Evolutionary conservation across 2,329 filamentous ascomycete species (phyloP).

Genomic region (Alternaria metachromatica): DNA sequence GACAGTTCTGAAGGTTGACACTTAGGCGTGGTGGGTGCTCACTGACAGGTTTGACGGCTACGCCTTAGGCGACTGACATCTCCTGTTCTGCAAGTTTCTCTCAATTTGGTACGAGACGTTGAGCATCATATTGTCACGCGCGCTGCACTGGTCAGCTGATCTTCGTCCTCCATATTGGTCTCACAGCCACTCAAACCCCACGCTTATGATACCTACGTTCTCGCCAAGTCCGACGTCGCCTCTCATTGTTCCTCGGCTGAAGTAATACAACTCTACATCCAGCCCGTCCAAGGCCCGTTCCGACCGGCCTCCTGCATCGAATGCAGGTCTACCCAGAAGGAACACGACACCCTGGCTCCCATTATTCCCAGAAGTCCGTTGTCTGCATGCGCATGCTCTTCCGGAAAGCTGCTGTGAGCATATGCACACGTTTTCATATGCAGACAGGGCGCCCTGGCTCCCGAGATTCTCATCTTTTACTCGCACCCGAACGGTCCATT

Average conservation of each 20-base stretch:
- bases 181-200: not conserved
- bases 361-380: not conserved
- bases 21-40: not conserved
- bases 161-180: not conserved
- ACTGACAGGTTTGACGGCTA: not conserved
- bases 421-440: not conserved
- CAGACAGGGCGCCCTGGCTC: constrained; percentile 12
- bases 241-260: not conserved
- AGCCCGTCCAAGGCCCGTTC: not conserved
- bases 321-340: not conserved
- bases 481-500: not conserved
- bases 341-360: constrained; percentile 14
- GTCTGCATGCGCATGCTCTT: not conserved
- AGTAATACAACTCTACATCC: not conserved
- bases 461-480: constrained; percentile 6
- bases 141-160: not conserved
- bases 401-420: not conserved
- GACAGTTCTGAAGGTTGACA: not conserved
- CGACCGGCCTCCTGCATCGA: constrained; percentile 4
- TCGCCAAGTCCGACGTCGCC: constrained; percentile 9
- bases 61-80: not conserved
- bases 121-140: not conserved
- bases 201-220: constrained; percentile 3
- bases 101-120: not conserved
- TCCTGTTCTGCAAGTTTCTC: not conserved